Conservation (phyloP, 768 basidiomycete genomes). For the Hypsizygus marmoreus region DNA sequence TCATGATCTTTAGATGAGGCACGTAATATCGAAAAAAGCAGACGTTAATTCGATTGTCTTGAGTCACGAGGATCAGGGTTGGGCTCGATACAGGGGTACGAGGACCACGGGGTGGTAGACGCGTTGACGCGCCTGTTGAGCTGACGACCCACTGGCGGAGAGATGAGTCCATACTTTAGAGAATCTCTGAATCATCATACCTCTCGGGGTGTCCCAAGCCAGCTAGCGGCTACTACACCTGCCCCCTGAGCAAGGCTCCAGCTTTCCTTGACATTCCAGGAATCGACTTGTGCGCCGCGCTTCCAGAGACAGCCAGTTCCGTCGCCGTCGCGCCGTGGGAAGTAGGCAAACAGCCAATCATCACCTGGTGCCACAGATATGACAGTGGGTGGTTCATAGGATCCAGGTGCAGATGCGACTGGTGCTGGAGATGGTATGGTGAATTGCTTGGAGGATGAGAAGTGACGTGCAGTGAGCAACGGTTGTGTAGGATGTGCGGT, state of each 20-base stretch:
- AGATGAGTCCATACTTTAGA: too few relatives aligned
- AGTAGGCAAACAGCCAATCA: conserved; percentile 74
- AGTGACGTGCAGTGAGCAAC: conserved; percentile 59
- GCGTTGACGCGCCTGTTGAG: conserved; percentile 44
- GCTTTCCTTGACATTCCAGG: conserved; percentile 59
- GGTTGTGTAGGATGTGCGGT: conserved; percentile 67
- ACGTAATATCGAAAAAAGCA: conserved; percentile 53
- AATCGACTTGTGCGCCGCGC: conserved; percentile 58
- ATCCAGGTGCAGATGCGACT: conserved; percentile 43
- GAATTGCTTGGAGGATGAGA: conserved; percentile 72
- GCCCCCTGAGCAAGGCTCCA: conserved; percentile 54
- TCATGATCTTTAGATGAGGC: conserved; percentile 46
- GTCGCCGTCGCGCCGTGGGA: conserved; percentile 57
- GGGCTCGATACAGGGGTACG: conserved; percentile 50
- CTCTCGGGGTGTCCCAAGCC: conserved; percentile 63
- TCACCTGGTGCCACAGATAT: conserved; percentile 62
- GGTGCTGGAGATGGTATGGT: conserved; percentile 53
- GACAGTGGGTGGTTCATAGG: conserved; percentile 63
- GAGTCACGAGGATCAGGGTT: conserved; percentile 65
- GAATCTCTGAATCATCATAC: conserved; percentile 34
- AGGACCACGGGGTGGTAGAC: conserved; percentile 64
- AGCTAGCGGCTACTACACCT: conserved; percentile 63
- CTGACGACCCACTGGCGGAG: conserved; percentile 52
- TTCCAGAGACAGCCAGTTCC: conserved; percentile 71
- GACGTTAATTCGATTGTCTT: conserved; percentile 57